phyloP scores from a whole-genome alignment of 768 basidiomycete species.

The Mycena epipterygia region DNA sequence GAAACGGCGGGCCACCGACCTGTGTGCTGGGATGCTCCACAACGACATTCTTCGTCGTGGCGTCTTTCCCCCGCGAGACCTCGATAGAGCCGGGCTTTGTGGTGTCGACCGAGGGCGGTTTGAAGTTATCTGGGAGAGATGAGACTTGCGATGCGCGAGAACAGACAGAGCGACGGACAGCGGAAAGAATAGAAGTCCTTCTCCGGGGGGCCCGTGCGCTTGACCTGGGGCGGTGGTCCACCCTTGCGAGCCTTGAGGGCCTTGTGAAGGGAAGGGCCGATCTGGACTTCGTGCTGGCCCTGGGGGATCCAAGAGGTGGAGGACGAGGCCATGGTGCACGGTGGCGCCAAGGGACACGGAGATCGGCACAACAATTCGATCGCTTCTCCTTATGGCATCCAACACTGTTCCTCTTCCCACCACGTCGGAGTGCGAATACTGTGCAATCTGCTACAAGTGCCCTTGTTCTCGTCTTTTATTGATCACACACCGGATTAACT shows the following conservation, averaged over 20 bases:
- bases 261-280: slow-evolving; percentile 74
- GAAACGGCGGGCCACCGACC: slow-evolving; percentile 55
- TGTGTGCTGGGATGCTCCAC: slow-evolving; percentile 78
- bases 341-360: slow-evolving; percentile 41
- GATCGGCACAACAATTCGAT: slow-evolving; percentile 10
- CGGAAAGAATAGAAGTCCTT: slow-evolving; percentile 84
- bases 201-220: slow-evolving; percentile 66
- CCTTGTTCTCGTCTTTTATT: too few relatives aligned
- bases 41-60: slow-evolving; percentile 62
- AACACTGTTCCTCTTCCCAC: too few relatives aligned
- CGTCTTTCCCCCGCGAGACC: slow-evolving; percentile 67
- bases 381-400: background rate
- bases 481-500: too few relatives aligned
- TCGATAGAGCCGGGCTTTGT: slow-evolving; percentile 76
- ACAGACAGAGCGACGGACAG: slow-evolving; percentile 60
- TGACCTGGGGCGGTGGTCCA: slow-evolving; percentile 52
- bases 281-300: slow-evolving; percentile 71
- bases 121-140: slow-evolving; percentile 74
- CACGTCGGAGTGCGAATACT: too few relatives aligned
- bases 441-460: too few relatives aligned
- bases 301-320: slow-evolving; percentile 67
- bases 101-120: slow-evolving; percentile 77
- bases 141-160: slow-evolving; percentile 1
- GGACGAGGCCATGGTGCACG: slow-evolving; percentile 60
- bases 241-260: slow-evolving; percentile 80